phyloP scores from a whole-genome alignment of 805 yeast genomes.

The Zygosaccharomyces rouxii region DNA sequence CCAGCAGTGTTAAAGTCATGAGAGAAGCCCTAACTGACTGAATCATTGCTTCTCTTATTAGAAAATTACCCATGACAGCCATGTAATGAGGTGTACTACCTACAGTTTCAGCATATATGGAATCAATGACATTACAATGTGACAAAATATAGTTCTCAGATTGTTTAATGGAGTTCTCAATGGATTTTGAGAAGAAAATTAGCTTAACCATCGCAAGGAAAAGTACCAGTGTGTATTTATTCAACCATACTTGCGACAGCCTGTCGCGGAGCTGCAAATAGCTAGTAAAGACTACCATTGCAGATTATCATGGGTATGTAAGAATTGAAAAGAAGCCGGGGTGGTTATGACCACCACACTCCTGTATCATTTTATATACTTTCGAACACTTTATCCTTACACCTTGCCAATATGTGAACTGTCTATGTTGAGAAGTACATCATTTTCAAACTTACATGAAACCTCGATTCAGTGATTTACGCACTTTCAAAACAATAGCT shows the following conservation, averaged over 20 bases:
- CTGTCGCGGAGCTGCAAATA: constrained; percentile 50
- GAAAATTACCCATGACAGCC: constrained; percentile 48
- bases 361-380: neutral
- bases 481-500: neutral
- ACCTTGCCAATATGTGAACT: neutral
- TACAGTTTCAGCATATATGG: constrained; percentile 29
- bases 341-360: neutral
- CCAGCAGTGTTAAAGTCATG: constrained; percentile 40
- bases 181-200: constrained; percentile 47
- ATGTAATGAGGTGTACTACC: constrained; percentile 54
- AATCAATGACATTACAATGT: constrained; percentile 48
- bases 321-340: neutral
- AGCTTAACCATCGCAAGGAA: constrained; percentile 58
- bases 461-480: neutral
- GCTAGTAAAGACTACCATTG: constrained; percentile 6
- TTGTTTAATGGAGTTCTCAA: constrained; percentile 41
- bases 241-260: constrained; percentile 62
- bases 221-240: constrained; percentile 55
- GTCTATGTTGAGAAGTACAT: neutral
- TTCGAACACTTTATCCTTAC: neutral
- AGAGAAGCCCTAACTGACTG: constrained; percentile 46
- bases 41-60: constrained; percentile 46
- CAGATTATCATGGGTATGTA: neutral
- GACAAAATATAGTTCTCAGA: constrained; percentile 39
- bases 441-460: neutral